Evolutionary conservation across 176 grass and related monocot species (phyloP), one percentile per base, ranked within the genome.

Genomic region (Elymus sibiricus): DNA sequence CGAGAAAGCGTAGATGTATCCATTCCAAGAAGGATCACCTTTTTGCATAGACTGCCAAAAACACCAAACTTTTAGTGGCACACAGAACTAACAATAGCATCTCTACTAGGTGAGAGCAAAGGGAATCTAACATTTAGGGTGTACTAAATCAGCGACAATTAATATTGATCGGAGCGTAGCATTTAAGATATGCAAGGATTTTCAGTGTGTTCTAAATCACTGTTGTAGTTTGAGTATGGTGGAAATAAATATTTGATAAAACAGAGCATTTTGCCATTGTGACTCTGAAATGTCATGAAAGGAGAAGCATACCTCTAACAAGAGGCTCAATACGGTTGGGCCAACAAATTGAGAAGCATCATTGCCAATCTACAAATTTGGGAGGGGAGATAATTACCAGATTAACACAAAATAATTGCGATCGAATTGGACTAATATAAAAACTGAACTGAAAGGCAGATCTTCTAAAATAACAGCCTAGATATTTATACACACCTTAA

Each of bases 291-390:
- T 86, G 4, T 70, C 42, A 85, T 62, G 13, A 80, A 76, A 83
- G 19, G 14, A 83, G 69, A 65, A 78, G 73, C 81, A 76, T 89
- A 96, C 97, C 83, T 89, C 84, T 90, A 99, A 96, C 51, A 96
- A 81, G 3, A 90, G 84, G 72, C 91, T 99, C 79, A 99, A 88
- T 80, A 99, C 27, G n/a, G 91, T 47, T 61, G 97, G 97, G 46
- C 97, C 97, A 78, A 99, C 94, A 92, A 98, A 98, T 78, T 98
- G 97, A 84, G 97, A 94, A 86, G 88, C 90, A 70, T 96, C 97
- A 90, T 99, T 99, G 22, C 94, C 94, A 88, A 99, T 96, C 97
- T 99, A 89, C 56, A 82, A 83, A 72, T 59, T 49, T 74, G 26
- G 47, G 25, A 16, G 47, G 51, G 16, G 29, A 31, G 39, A 79